Base-by-base conservation (phyloP, 306 rosid species). In the Dryas drummondii region DNA sequence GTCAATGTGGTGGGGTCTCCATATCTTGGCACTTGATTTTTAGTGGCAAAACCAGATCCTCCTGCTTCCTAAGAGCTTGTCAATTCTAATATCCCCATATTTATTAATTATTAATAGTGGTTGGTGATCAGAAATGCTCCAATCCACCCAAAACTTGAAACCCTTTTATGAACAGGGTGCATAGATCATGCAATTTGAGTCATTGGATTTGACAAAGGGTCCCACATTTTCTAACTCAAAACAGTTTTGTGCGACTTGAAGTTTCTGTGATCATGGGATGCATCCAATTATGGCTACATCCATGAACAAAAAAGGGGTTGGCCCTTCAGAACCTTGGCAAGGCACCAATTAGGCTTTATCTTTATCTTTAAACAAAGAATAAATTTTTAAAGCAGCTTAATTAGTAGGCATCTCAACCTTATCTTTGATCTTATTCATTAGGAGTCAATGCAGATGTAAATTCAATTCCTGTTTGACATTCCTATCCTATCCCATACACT, bases 381-480 rank as follows among this genome's bases (percentile, higher is more conserved):
- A 19, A 48, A 27, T n/a, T 46, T 8, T 46, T 66, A 66, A 66
- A 66, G 32, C 14, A 64, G 51, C 50, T 64, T 15, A 4, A 17
- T 47, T 47, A 14, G 27, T 49, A 70, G 50, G 77, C 80, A 80
- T 80, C 84, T 63, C 62, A 22, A 70, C 77, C 81, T 48, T 76
- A 76, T 62, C 77, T 41, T 72, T 79, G 22, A 70, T 61, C 58
- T 53, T 4, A 47, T 49, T 22, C 52, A 72, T 22, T 6, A 10
- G 37, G 49, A 13, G 37, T 45, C 16, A 73, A 40, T 55, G 14
- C 22, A 70, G 0, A 40, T 19, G 42, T 59, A 66, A 65, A 27
- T 66, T 15, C 5, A 46, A 47, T 72, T 77, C 69, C 79, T 47
- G 16, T 56, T 63, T 78, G 82, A 78, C 74, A 77, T 77, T 77